Evolutionary conservation across 2,329 filamentous ascomycete species (phyloP).

Genomic region (Camptophora hylomeconis): DNA sequence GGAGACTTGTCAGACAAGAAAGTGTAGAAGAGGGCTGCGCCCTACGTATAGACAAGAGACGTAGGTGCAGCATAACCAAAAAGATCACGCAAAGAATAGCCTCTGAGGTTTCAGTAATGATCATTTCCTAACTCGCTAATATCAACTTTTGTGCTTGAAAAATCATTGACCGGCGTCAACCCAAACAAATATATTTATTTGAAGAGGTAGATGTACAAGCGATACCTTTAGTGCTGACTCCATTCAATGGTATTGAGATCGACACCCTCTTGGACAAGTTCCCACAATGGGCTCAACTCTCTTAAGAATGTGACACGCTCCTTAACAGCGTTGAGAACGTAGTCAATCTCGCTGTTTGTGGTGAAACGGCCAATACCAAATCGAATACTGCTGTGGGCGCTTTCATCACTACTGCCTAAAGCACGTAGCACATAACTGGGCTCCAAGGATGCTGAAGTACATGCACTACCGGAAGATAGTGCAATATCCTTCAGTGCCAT

Average conservation of each 20-base stretch:
- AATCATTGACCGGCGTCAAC: no score
- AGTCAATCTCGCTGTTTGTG: slow-evolving; percentile 89
- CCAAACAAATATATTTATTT: no score
- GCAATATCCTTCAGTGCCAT: slow-evolving; percentile 99
- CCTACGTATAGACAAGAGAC: no score
- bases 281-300: slow-evolving; percentile 92
- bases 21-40: no score
- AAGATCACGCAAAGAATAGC: no score
- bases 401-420: slow-evolving; percentile 92
- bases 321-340: slow-evolving; percentile 85
- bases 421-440: slow-evolving; percentile 92
- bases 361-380: slow-evolving; percentile 98
- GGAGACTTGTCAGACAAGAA: no score
- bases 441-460: slow-evolving; percentile 91
- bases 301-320: slow-evolving; percentile 85
- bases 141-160: no score
- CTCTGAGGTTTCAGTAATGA: no score
- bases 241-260: slow-evolving; percentile 95
- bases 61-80: no score
- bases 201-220: no score
- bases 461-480: slow-evolving; percentile 88
- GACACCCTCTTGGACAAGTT: slow-evolving; percentile 91
- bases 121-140: no score
- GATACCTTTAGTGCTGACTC: slow-evolving; percentile 90
- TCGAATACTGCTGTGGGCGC: slow-evolving; percentile 90